phyloP scores from a whole-genome alignment of 768 basidiomycete genomes.

The Pulveroboletus sp. region DNA sequence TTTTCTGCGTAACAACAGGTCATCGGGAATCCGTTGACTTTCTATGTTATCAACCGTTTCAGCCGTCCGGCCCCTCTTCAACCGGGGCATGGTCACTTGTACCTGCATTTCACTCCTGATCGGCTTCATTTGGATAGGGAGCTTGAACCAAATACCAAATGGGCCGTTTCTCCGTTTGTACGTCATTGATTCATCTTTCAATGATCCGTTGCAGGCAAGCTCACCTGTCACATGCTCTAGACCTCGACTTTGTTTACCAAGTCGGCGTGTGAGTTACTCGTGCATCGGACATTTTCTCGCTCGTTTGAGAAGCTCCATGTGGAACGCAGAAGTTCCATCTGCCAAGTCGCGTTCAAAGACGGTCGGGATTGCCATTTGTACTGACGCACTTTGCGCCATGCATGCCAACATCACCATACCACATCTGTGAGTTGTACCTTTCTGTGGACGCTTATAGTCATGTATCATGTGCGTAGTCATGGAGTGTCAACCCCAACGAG shows the following conservation, averaged over 20 bases:
- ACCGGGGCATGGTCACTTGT: slow-evolving; percentile 26
- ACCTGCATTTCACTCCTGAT: slow-evolving; percentile 24
- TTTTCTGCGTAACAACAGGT: slow-evolving; percentile 11
- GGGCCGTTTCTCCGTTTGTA: slow-evolving; percentile 25
- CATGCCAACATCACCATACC: slow-evolving; percentile 26
- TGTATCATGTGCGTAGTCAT: neutral
- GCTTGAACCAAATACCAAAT: slow-evolving; percentile 13
- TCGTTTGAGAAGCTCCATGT: neutral
- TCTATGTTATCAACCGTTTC: slow-evolving; percentile 23
- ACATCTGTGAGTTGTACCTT: slow-evolving; percentile 21
- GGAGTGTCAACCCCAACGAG: slow-evolving; percentile 27
- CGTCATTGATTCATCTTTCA: slow-evolving; percentile 1
- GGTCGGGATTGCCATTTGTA: slow-evolving; percentile 25
- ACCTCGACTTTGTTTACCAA: slow-evolving; percentile 31
- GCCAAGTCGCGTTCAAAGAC: slow-evolving; percentile 31
- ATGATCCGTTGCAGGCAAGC: too few species aligned
- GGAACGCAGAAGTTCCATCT: slow-evolving; percentile 26
- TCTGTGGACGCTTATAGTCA: too few species aligned
- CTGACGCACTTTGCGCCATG: slow-evolving; percentile 24
- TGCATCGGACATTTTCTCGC: neutral
- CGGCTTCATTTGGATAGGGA: slow-evolving; percentile 26
- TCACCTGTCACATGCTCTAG: slow-evolving; percentile 4
- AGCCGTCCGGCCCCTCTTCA: slow-evolving; percentile 27
- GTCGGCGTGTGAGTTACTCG: slow-evolving; percentile 17
- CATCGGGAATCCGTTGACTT: slow-evolving; percentile 25